These are phyloP conservation scores for Microsporum canis DNA, from an alignment of 2,329 filamentous ascomycete species.

Conservation along the genomic window DNA sequence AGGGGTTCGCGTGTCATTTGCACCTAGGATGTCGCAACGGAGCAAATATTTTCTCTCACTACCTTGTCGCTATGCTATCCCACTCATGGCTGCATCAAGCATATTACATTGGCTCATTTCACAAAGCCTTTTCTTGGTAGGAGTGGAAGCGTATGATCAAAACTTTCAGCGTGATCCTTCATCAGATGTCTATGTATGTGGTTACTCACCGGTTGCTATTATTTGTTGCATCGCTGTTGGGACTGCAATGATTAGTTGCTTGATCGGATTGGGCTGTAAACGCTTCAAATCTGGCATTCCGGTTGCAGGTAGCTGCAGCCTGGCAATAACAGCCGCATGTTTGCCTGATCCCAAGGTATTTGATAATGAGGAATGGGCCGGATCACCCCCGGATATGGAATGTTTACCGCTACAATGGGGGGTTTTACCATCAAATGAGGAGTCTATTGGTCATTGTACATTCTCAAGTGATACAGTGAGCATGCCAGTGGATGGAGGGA, in stretches of 20 bases:
- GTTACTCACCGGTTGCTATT: conserved; percentile 18
- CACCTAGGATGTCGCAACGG: conserved; percentile 30
- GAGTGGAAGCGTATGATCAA: conserved; percentile 26
- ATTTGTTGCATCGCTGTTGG: conserved; percentile 15
- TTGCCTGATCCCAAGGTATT: background rate
- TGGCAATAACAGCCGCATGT: conserved; percentile 12
- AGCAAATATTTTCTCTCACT: conserved; percentile 38
- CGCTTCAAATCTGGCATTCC: conserved; percentile 19
- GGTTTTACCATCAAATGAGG: background rate
- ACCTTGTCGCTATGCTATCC: conserved; percentile 36
- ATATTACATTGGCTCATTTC: conserved; percentile 42
- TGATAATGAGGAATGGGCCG: background rate
- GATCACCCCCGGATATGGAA: background rate
- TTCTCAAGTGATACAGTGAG: background rate
- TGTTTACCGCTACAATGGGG: background rate
- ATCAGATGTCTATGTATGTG: conserved; percentile 13
- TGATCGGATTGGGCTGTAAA: conserved; percentile 13
- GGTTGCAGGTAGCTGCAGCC: conserved; percentile 24
- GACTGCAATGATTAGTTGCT: conserved; percentile 9
- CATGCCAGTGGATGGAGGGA: background rate
- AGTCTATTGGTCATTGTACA: background rate
- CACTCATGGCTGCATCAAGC: conserved; percentile 26
- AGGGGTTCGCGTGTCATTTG: conserved; percentile 28
- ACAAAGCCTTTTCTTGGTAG: conserved; percentile 31
- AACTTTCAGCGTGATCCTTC: conserved; percentile 11